phyloP scores from a whole-genome alignment of 352 stramenopile species.

The Pythium insidiosum region DNA sequence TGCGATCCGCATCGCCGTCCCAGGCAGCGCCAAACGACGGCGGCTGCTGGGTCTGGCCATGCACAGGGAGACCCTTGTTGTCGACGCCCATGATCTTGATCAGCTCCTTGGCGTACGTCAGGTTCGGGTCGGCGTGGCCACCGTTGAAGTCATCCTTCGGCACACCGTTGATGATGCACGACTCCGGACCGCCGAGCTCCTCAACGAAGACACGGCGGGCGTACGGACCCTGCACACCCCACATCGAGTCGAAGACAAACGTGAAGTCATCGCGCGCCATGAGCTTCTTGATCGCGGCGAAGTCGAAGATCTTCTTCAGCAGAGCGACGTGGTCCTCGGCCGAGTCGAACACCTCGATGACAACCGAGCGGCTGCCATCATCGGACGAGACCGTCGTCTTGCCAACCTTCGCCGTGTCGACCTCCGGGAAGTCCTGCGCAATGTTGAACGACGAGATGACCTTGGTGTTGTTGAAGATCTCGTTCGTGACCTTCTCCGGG shows the following conservation, averaged over 20 bases:
- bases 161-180: slow-evolving; percentile 88
- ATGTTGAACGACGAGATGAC: slow-evolving; percentile 94
- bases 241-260: slow-evolving; percentile 97
- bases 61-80: slow-evolving; percentile 61
- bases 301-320: slow-evolving; percentile 98
- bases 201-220: slow-evolving; percentile 95
- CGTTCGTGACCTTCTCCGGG: slow-evolving; percentile 95
- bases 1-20: slow-evolving; percentile 98
- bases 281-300: slow-evolving; percentile 91
- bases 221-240: slow-evolving; percentile 96
- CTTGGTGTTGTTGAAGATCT: slow-evolving; percentile 94
- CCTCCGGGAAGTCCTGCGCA: slow-evolving; percentile 65
- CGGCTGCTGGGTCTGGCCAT: slow-evolving; percentile 66
- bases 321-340: slow-evolving; percentile 94
- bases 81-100: slow-evolving; percentile 95
- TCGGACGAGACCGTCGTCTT: slow-evolving; percentile 71
- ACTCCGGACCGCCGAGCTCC: slow-evolving; percentile 85
- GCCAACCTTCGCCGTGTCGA: slow-evolving; percentile 67
- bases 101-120: slow-evolving; percentile 96
- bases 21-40: slow-evolving; percentile 92
- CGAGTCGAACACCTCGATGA: slow-evolving; percentile 96
- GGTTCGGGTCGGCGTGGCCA: slow-evolving; percentile 98
- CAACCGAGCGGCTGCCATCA: slow-evolving; percentile 87
- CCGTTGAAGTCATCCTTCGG: slow-evolving; percentile 97
- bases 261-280: slow-evolving; percentile 90